Base-by-base conservation (phyloP, 805 yeast genomes). In the Teunomyces tritomae region DNA sequence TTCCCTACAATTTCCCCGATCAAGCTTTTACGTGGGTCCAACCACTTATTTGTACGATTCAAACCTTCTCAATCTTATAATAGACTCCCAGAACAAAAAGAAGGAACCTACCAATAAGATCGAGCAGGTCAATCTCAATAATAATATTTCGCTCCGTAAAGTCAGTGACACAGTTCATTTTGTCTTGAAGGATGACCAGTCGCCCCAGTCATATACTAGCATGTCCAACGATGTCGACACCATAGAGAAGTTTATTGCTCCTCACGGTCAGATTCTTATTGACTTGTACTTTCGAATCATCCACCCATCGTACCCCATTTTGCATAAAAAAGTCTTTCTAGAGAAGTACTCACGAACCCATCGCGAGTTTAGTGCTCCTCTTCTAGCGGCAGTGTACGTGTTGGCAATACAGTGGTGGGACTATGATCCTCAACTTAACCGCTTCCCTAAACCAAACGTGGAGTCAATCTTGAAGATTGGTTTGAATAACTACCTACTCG, bases 401-500 rank as follows among this genome's bases (percentile, higher is more conserved):
- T 70, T 91, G 49, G 96, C 97, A 0, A 78, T 88, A 39, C 92
- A 89, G 62, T 89, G 96, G 95, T 91, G 97, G 97, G 92, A 88
- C 55, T 84, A 84, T 62, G 91, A 84, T 57, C 87, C 95, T 1
- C 83, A 80, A 50, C 71, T 91, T 45, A 80, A 89, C 44, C 81
- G 87, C 17, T 82, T 79, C 46, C 84, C 90, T 0, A 87, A 88
- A 54, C 97, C 97, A 0, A 86, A 89, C 62, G 83, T 81, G 4
- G 80, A 78, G 8, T 50, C 60, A 39, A 69, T 73, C 20, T 57
- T 73, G 53, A 70, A 68, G 49, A 68, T 73, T 17, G 81, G 83
- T 1, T 68, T 92, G 47, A 84, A 83, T 57, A 80, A 83, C 49
- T 78, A 88, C 50, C 89, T 96, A 1, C 64, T 83, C 37, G 91